Conservation (phyloP, 2,329 filamentous ascomycete genomes). For the Colletotrichum kahawae region DNA sequence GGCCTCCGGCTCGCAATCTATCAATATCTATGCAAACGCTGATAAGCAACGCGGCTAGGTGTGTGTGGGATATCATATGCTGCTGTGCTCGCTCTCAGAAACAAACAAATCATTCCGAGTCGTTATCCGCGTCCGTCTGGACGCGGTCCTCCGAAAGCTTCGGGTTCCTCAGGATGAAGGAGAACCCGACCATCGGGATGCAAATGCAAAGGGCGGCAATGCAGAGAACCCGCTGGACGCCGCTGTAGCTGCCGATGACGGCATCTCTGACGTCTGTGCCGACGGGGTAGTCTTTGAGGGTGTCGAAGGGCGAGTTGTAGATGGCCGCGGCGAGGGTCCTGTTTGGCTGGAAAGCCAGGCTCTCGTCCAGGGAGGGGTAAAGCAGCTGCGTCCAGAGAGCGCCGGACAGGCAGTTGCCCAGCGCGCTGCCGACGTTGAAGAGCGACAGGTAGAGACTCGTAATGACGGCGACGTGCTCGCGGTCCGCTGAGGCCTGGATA, state of each 20-base stretch:
- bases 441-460: conserved; percentile 44
- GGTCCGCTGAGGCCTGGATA: conserved; percentile 41
- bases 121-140: not conserved
- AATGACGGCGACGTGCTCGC: conserved; percentile 42
- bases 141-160: conserved; percentile 16
- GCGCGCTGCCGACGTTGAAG: conserved; percentile 46
- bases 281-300: conserved; percentile 36
- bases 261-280: conserved; percentile 19
- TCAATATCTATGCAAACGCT: not conserved
- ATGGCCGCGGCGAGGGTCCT: conserved; percentile 37
- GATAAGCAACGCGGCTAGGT: not conserved
- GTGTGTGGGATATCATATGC: not conserved
- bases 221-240: conserved; percentile 23
- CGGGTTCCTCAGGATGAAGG: conserved; percentile 25
- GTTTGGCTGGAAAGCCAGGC: conserved; percentile 39
- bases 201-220: conserved; percentile 26
- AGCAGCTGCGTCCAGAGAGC: conserved; percentile 48
- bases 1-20: not conserved
- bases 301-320: conserved; percentile 41
- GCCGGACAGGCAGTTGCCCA: conserved; percentile 44
- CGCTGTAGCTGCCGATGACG: conserved; percentile 23
- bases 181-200: conserved; percentile 25
- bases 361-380: conserved; percentile 33
- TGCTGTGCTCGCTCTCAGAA: not conserved
- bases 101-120: not conserved